Conservation (phyloP, 208 protist genomes). For the Trypanosoma lewisi region DNA sequence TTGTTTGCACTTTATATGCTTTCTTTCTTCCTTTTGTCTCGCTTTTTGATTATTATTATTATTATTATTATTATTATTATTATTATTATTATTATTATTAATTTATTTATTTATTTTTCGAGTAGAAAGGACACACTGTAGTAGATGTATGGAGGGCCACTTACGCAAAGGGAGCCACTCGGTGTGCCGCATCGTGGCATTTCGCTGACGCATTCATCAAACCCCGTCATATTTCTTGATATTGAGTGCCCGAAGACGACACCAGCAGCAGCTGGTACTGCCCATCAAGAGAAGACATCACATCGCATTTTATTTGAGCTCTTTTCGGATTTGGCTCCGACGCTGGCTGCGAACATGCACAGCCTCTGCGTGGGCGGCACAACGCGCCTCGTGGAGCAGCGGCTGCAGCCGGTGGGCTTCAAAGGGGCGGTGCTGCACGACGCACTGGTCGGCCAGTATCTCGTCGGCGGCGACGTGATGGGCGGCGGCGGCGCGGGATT, state of each 20-base stretch:
- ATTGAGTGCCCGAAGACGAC: constrained; percentile 8
- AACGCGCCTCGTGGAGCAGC: constrained; percentile 22
- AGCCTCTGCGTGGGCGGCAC: constrained; percentile 25
- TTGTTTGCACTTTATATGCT: constrained; percentile 1
- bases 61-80: constrained; percentile 15
- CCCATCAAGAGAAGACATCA: not conserved
- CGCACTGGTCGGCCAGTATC: constrained; percentile 22
- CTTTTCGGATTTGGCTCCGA: constrained; percentile 27
- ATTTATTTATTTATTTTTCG: constrained; percentile 12
- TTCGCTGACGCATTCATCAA: constrained; percentile 23
- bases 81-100: constrained; percentile 19
- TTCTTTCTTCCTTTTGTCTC: constrained; percentile 9
- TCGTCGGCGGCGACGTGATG: constrained; percentile 38
- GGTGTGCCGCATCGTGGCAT: constrained; percentile 30
- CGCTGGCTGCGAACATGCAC: constrained; percentile 23
- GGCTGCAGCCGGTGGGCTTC: constrained; percentile 26
- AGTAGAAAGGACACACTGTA: not conserved
- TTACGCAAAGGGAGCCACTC: constrained; percentile 12
- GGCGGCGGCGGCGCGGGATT: constrained; percentile 17
- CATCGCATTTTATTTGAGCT: constrained; percentile 33
- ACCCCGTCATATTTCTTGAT: constrained; percentile 31
- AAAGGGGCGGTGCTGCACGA: constrained; percentile 27
- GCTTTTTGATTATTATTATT: constrained; percentile 16
- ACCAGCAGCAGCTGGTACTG: not conserved
- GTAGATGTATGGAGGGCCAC: constrained; percentile 11